Conservation (phyloP, 345 rosid species). For the Excoecaria cochinchinensis region DNA sequence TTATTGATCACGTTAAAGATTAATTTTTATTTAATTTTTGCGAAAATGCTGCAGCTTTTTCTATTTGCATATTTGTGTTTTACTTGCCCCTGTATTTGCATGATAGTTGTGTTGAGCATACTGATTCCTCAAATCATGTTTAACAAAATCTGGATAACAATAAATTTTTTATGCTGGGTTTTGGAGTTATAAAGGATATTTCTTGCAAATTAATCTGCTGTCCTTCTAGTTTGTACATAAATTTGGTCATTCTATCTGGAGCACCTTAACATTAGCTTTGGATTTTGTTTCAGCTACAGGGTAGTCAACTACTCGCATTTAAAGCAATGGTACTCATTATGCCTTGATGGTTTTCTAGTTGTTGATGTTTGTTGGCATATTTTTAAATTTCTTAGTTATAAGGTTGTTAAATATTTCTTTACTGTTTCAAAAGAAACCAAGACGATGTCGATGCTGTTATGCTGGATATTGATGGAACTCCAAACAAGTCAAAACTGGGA, state of each 20-base stretch:
- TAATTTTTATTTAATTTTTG: neutral
- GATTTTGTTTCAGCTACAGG: neutral
- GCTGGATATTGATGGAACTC: conserved; percentile 88
- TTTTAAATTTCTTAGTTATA: neutral
- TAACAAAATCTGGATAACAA: neutral
- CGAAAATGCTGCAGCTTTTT: neutral
- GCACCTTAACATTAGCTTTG: neutral
- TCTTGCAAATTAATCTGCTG: neutral
- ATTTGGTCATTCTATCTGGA: neutral
- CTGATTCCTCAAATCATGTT: neutral
- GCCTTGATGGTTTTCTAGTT: neutral
- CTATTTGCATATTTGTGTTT: neutral
- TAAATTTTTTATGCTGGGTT: too few species aligned
- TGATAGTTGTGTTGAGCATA: conserved; percentile 5
- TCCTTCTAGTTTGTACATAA: neutral
- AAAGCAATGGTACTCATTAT: neutral
- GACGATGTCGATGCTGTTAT: conserved; percentile 80
- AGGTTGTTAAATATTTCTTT: conserved; percentile 9
- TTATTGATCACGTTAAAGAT: neutral
- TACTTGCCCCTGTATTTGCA: neutral
- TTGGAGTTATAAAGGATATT: neutral
- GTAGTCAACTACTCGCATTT: neutral
- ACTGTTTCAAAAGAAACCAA: conserved; percentile 61
- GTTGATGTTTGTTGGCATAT: neutral
- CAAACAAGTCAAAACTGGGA: conserved; percentile 82